These are phyloP conservation scores for Pestalotiopsis sp. DNA, from an alignment of 2,329 filamentous ascomycete species.

Conservation along the genomic window DNA sequence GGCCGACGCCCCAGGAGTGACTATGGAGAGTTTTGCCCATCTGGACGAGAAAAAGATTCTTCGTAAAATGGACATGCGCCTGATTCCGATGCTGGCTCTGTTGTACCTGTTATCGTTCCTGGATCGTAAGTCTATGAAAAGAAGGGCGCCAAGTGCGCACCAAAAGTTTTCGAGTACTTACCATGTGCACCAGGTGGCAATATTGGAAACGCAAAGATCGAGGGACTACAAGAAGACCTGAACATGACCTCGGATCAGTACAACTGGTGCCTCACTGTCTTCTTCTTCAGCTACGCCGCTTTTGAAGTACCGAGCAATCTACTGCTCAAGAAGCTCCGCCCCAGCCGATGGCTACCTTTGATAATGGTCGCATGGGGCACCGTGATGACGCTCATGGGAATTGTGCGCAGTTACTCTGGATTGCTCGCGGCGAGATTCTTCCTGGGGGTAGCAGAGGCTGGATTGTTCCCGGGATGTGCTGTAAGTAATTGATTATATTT, in stretches of 20 bases:
- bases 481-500: slow-evolving; percentile 25
- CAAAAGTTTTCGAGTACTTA: neutral
- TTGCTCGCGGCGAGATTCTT: slow-evolving; percentile 56
- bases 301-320: slow-evolving; percentile 81
- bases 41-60: slow-evolving; percentile 61
- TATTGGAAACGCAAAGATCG: slow-evolving; percentile 69
- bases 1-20: slow-evolving; percentile 23
- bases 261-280: slow-evolving; percentile 69
- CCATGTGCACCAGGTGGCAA: slow-evolving; percentile 51
- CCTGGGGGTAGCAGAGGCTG: slow-evolving; percentile 34
- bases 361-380: slow-evolving; percentile 65
- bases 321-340: slow-evolving; percentile 73
- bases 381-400: slow-evolving; percentile 55
- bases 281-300: slow-evolving; percentile 79
- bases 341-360: slow-evolving; percentile 72
- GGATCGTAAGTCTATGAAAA: slow-evolving; percentile 47
- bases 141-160: neutral
- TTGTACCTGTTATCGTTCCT: slow-evolving; percentile 73
- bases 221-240: slow-evolving; percentile 54
- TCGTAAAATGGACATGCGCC: slow-evolving; percentile 56
- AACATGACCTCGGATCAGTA: slow-evolving; percentile 68
- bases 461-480: slow-evolving; percentile 35
- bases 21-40: slow-evolving; percentile 36
- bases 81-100: slow-evolving; percentile 65
- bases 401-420: slow-evolving; percentile 51